Conservation (phyloP, 139 green algal species). For the Haematococcus lacustris region DNA sequence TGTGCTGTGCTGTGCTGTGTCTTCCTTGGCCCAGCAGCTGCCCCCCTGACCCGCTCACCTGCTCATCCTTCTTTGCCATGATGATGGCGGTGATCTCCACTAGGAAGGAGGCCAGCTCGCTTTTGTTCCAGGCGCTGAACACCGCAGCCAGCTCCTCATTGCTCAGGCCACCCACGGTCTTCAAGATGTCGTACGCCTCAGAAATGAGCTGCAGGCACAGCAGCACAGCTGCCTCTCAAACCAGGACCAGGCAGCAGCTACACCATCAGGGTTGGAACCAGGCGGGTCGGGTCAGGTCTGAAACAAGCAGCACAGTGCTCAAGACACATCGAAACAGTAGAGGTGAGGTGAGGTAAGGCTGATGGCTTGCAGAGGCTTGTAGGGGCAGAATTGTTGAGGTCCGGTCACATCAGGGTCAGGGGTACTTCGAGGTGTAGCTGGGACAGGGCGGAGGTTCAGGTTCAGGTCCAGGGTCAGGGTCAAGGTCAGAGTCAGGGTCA, state of each 20-base stretch:
- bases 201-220: constrained; percentile 25
- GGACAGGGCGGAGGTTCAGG: no score
- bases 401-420: neutral
- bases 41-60: constrained; percentile 13
- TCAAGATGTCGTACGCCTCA: constrained; percentile 92
- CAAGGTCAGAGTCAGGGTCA: no score
- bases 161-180: constrained; percentile 85
- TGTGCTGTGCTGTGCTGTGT: no score
- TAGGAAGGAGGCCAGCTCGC: constrained; percentile 84
- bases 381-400: neutral
- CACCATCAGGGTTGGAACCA: no score
- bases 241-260: no score
- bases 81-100: constrained; percentile 94
- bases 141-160: constrained; percentile 86
- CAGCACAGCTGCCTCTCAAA: no score
- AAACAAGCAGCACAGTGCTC: no score
- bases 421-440: no score
- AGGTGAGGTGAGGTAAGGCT: no score
- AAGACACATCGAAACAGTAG: no score
- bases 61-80: constrained; percentile 77
- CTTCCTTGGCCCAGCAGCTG: neutral
- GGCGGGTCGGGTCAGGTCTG: no score
- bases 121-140: constrained; percentile 92
- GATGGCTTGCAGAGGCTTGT: neutral
- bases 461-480: no score